These are phyloP conservation scores for Calonectria ilicicola DNA, from an alignment of 2,329 filamentous ascomycete species.

Conservation along the genomic window DNA sequence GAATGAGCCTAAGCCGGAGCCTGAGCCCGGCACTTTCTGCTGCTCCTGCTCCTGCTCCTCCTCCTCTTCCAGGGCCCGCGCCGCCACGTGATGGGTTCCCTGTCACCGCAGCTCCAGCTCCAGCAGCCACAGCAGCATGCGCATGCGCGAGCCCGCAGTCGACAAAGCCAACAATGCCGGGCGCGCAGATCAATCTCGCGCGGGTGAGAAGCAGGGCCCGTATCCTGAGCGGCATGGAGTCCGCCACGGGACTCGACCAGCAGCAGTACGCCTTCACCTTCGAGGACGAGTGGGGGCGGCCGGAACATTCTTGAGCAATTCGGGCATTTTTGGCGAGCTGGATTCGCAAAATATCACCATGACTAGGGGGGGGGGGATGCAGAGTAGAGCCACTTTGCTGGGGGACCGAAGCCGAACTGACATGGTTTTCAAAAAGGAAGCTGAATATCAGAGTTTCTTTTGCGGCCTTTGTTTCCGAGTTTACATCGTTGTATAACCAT, in stretches of 20 bases:
- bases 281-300: constrained; percentile 16
- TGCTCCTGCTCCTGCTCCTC: neutral
- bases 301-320: constrained; percentile 4
- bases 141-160: neutral
- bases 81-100: neutral
- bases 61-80: neutral
- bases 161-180: neutral
- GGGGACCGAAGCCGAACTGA: neutral
- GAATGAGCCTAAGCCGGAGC: neutral
- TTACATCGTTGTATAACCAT: too few species aligned
- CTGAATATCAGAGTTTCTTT: neutral
- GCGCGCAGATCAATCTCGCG: neutral
- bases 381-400: neutral
- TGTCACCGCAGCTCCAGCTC: neutral
- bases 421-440: neutral
- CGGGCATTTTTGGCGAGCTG: constrained; percentile 4
- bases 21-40: neutral
- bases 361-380: neutral
- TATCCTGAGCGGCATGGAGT: neutral
- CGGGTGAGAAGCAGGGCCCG: neutral
- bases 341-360: neutral
- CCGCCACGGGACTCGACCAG: neutral
- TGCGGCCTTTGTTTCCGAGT: too few species aligned
- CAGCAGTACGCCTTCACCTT: neutral
- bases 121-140: neutral